These are phyloP conservation scores for Phialocephala sp. DNA, from an alignment of 2,329 filamentous ascomycete species.

Conservation along the genomic window DNA sequence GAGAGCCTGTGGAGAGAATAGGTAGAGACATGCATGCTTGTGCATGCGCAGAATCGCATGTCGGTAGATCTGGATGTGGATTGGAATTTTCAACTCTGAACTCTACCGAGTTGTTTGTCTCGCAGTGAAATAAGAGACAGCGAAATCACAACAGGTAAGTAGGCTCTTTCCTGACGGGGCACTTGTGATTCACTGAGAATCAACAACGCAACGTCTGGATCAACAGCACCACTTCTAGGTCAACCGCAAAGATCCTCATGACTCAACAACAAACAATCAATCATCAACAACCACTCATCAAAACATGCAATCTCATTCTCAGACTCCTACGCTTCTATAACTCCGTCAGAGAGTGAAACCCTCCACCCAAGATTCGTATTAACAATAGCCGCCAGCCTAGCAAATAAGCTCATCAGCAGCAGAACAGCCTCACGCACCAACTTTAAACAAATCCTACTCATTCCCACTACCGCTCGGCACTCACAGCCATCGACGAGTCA, in stretches of 20 bases:
- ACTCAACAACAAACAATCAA: neutral
- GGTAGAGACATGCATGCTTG: neutral
- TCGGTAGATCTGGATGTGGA: neutral
- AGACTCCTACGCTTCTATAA: neutral
- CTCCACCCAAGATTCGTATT: neutral
- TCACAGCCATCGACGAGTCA: neutral
- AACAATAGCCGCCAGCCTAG: slow-evolving; percentile 7
- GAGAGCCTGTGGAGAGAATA: neutral
- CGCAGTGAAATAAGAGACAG: too few species aligned
- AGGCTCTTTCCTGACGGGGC: too few species aligned
- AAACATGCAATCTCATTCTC: neutral
- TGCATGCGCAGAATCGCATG: neutral
- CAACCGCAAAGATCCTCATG: neutral
- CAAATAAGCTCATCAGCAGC: slow-evolving; percentile 1
- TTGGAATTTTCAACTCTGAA: too few species aligned
- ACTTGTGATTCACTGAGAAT: too few species aligned
- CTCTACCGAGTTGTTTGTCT: too few species aligned
- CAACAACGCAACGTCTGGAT: neutral
- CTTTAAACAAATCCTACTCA: neutral
- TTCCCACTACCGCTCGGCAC: neutral
- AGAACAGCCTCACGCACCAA: neutral
- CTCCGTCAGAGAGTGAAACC: neutral
- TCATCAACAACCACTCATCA: neutral
- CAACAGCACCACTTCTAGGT: neutral
- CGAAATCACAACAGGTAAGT: too few species aligned